Percentiles rank a stretch among this genome's conserved stretches.
These are phyloP conservation scores for Annulohypoxylon truncatum DNA, from an alignment of 2,329 filamentous ascomycete genomes.

Conservation along the genomic window DNA sequence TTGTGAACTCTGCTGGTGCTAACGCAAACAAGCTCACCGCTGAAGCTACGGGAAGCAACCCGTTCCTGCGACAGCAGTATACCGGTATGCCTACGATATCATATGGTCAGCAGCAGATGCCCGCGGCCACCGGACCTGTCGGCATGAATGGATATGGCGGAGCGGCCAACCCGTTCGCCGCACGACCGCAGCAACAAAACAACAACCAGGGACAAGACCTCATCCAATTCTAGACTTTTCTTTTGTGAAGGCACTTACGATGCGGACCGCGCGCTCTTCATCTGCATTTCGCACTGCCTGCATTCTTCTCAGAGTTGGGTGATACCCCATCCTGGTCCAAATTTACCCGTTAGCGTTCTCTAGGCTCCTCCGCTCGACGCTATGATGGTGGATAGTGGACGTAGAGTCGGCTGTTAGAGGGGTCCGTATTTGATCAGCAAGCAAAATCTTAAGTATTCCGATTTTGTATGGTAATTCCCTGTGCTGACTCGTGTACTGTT, in stretches of 20 bases:
- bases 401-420: constrained; percentile 18
- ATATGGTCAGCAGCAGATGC: constrained; percentile 64
- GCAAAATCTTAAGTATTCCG: constrained; percentile 19
- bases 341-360: constrained; percentile 24
- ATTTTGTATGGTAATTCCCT: constrained; percentile 11
- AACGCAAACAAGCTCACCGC: constrained; percentile 76
- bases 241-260: constrained; percentile 16
- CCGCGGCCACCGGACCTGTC: constrained; percentile 67
- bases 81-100: constrained; percentile 77
- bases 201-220: constrained; percentile 66
- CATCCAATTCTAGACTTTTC: constrained; percentile 67
- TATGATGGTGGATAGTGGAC: constrained; percentile 14
- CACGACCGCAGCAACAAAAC: constrained; percentile 61
- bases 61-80: constrained; percentile 86
- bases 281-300: constrained; percentile 19
- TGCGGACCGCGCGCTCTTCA: constrained; percentile 27
- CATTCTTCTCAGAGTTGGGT: constrained; percentile 32
- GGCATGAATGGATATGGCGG: constrained; percentile 64
- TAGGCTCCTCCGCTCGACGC: constrained; percentile 11
- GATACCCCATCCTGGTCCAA: constrained; percentile 32
- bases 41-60: constrained; percentile 85
- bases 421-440: constrained; percentile 24
- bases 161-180: constrained; percentile 68
- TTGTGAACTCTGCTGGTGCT: constrained; percentile 92
- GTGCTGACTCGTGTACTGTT: constrained; percentile 15